Evolutionary conservation across 768 basidiomycete species (phyloP).

Genomic region (Panaeolus papilionaceus): DNA sequence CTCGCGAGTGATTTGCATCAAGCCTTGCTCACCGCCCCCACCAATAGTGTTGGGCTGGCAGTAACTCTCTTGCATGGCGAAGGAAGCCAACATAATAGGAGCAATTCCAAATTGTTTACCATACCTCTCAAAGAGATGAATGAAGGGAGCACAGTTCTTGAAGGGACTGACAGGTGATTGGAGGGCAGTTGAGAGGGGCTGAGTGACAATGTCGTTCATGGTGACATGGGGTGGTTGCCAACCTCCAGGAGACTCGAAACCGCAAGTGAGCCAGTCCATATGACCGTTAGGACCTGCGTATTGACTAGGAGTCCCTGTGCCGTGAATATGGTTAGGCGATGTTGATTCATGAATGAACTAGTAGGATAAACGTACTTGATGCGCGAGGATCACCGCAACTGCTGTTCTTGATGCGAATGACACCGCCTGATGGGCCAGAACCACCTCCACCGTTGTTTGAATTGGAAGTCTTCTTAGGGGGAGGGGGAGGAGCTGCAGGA

Average conservation of each 20-base stretch:
- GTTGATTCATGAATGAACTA: slow-evolving; percentile 10
- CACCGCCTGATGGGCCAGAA: slow-evolving; percentile 14
- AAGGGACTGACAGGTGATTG: slow-evolving; percentile 60
- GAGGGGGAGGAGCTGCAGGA: slow-evolving; percentile 14
- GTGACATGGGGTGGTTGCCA: slow-evolving; percentile 77
- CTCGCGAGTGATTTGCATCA: slow-evolving; percentile 85
- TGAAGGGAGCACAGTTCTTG: slow-evolving; percentile 57
- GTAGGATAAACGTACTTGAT: slow-evolving; percentile 40
- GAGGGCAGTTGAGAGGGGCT: slow-evolving; percentile 54
- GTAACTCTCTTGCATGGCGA: slow-evolving; percentile 85
- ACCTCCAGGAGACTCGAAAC: slow-evolving; percentile 61
- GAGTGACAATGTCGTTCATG: slow-evolving; percentile 55
- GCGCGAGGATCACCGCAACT: slow-evolving; percentile 58
- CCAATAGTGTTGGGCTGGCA: slow-evolving; percentile 75
- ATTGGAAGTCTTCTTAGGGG: slow-evolving; percentile 13
- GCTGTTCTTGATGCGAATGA: slow-evolving; percentile 42
- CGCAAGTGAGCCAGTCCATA: slow-evolving; percentile 82
- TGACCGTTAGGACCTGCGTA: slow-evolving; percentile 72
- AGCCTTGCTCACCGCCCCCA: slow-evolving; percentile 81
- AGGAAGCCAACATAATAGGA: slow-evolving; percentile 79
- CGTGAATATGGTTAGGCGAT: slow-evolving; percentile 13
- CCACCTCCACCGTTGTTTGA: neutral
- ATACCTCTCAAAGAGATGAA: slow-evolving; percentile 64
- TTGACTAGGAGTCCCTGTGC: slow-evolving; percentile 52
- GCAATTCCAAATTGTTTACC: slow-evolving; percentile 59